These are phyloP conservation scores for Alternaria arborescens DNA, from an alignment of 2,329 filamentous ascomycete genomes.

Conservation along the genomic window DNA sequence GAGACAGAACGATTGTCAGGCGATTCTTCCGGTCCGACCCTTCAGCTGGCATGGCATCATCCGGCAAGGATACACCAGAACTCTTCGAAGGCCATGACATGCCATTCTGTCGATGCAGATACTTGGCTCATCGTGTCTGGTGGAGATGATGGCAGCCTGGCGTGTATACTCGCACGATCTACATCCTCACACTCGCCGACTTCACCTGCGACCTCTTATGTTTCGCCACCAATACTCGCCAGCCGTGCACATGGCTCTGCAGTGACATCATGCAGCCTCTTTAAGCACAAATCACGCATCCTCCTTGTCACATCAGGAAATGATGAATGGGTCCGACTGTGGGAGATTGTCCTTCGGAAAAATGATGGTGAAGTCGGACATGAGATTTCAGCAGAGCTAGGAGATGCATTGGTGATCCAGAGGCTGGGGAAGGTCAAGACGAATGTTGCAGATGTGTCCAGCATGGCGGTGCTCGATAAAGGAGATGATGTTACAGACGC, in stretches of 20 bases:
- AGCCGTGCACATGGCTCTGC: constrained; percentile 74
- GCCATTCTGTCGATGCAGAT: constrained; percentile 41
- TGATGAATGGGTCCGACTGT: constrained; percentile 60
- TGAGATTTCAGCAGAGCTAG: not conserved
- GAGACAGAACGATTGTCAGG: constrained; percentile 14
- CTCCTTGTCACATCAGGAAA: constrained; percentile 53
- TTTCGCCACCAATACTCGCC: constrained; percentile 52
- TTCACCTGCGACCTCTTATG: constrained; percentile 29
- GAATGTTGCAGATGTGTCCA: constrained; percentile 64
- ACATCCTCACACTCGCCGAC: not conserved
- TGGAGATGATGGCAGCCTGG: constrained; percentile 87
- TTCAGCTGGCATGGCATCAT: constrained; percentile 38
- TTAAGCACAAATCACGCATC: constrained; percentile 29
- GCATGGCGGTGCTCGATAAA: constrained; percentile 55
- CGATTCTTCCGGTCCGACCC: constrained; percentile 22
- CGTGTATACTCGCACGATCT: constrained; percentile 48
- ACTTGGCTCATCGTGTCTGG: constrained; percentile 71
- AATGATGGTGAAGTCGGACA: not conserved
- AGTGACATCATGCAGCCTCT: constrained; percentile 65
- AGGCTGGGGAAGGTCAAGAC: constrained; percentile 51
- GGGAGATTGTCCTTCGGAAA: constrained; percentile 46
- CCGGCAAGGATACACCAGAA: constrained; percentile 73
- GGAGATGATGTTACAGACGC: constrained; percentile 5
- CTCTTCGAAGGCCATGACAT: constrained; percentile 70
- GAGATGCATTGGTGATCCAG: constrained; percentile 40